Evolutionary conservation across 257 asterid species (phyloP).

Genomic region (Pogostemon cablin): DNA sequence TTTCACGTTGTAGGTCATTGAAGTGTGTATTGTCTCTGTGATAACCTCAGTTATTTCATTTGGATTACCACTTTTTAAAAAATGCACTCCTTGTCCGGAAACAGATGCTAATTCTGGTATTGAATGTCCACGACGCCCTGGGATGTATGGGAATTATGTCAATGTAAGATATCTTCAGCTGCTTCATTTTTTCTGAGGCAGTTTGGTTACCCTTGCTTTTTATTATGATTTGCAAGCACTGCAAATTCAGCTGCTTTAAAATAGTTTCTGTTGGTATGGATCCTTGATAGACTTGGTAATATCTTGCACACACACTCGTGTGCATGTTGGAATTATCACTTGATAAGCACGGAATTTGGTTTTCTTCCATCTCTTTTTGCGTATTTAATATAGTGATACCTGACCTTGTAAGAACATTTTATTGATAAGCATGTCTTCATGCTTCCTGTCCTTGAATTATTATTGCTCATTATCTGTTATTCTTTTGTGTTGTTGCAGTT

Average conservation of each 20-base stretch:
- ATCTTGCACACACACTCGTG: too few species aligned
- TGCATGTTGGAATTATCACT: too few species aligned
- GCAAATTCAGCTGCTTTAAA: neutral
- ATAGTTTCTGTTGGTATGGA: too few species aligned
- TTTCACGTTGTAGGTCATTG: slow-evolving; percentile 64
- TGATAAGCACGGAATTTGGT: too few species aligned
- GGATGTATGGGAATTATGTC: slow-evolving; percentile 97
- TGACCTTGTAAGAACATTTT: too few species aligned
- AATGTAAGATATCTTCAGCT: slow-evolving; percentile 58
- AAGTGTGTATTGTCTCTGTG: slow-evolving; percentile 86
- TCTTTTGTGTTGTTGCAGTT: slow-evolving; percentile 56
- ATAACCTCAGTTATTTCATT: slow-evolving; percentile 86
- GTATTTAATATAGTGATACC: too few species aligned
- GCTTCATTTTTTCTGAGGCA: too few species aligned
- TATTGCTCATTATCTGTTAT: slow-evolving; percentile 26
- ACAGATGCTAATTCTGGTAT: slow-evolving; percentile 72
- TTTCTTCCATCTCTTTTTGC: too few species aligned
- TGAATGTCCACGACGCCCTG: slow-evolving; percentile 98
- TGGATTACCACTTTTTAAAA: slow-evolving; percentile 88
- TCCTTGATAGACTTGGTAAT: too few species aligned
- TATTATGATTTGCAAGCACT: too few species aligned
- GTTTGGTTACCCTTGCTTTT: too few species aligned
- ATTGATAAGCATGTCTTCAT: neutral
- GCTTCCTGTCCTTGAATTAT: slow-evolving; percentile 13
- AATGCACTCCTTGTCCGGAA: slow-evolving; percentile 96